Evolutionary conservation across 768 basidiomycete species (phyloP).

Genomic region (Omphalotus guepiniiformis): DNA sequence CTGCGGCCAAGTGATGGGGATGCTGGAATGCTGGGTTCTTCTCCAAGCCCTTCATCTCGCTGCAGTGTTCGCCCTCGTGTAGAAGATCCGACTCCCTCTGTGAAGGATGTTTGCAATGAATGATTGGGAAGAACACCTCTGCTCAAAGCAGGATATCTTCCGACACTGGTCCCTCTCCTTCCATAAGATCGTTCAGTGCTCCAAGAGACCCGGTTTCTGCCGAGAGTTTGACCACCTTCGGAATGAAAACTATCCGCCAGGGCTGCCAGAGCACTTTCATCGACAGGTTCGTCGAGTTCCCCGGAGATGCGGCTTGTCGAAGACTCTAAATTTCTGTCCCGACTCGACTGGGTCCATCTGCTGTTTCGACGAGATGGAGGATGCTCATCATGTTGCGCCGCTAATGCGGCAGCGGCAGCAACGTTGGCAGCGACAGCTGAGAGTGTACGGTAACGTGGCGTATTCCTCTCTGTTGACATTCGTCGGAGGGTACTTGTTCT

Average conservation of each 20-base stretch:
- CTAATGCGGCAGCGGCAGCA: slow-evolving; percentile 66
- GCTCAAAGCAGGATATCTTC: slow-evolving; percentile 27
- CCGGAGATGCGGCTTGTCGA: slow-evolving; percentile 14
- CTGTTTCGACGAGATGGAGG: slow-evolving; percentile 27
- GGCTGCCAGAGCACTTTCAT: slow-evolving; percentile 49
- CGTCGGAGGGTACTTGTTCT: slow-evolving; percentile 42
- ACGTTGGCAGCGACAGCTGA: slow-evolving; percentile 70
- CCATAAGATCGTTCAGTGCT: slow-evolving; percentile 57
- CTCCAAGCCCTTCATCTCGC: slow-evolving; percentile 34
- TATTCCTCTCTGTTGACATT: slow-evolving; percentile 46
- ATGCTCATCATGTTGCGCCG: slow-evolving; percentile 53
- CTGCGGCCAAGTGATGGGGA: slow-evolving; percentile 28
- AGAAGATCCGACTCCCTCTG: no score
- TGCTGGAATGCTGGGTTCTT: slow-evolving; percentile 33
- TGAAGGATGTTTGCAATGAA: slow-evolving; percentile 31
- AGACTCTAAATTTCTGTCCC: slow-evolving; percentile 19
- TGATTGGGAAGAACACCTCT: slow-evolving; percentile 30
- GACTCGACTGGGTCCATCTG: slow-evolving; percentile 27
- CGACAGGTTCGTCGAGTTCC: slow-evolving; percentile 38
- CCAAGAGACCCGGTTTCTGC: slow-evolving; percentile 62
- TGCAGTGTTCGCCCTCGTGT: slow-evolving; percentile 24
- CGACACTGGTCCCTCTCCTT: slow-evolving; percentile 39
- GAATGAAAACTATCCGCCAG: slow-evolving; percentile 78
- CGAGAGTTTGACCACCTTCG: slow-evolving; percentile 46
- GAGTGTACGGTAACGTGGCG: slow-evolving; percentile 64